Evolutionary conservation across 805 yeast genomes (phyloP).

Genomic region (Nakazawaea sp.): DNA sequence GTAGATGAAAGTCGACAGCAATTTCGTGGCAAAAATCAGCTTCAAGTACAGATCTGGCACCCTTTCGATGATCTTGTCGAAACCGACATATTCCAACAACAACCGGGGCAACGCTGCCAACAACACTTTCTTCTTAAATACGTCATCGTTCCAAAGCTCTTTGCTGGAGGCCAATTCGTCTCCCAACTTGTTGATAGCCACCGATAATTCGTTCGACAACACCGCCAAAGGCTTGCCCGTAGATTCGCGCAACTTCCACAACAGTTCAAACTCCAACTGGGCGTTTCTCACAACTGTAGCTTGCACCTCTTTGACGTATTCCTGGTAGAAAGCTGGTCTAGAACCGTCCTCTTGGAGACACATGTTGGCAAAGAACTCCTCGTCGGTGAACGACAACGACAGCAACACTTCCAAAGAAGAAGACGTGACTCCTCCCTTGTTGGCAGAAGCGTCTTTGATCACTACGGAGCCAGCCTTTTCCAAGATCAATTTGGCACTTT

Average conservation of each 20-base stretch:
- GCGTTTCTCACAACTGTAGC: conserved; percentile 71
- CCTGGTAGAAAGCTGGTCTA: conserved; percentile 68
- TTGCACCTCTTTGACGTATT: conserved; percentile 85
- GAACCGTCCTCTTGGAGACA: conserved; percentile 48
- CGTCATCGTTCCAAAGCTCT: conserved; percentile 79
- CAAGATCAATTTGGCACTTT: conserved; percentile 79
- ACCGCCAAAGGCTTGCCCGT: conserved; percentile 60
- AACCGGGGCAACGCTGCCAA: conserved; percentile 71
- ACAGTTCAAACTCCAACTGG: conserved; percentile 71
- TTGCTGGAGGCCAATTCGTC: conserved; percentile 79
- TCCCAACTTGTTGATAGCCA: conserved; percentile 75
- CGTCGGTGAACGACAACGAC: conserved; percentile 85
- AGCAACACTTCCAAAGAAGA: conserved; percentile 94
- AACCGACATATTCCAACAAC: conserved; percentile 57
- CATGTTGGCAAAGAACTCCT: conserved; percentile 73
- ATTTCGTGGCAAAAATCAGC: conserved; percentile 81
- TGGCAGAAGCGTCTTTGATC: conserved; percentile 94
- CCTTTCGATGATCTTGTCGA: conserved; percentile 59
- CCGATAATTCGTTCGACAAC: conserved; percentile 77
- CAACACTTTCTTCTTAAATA: conserved; percentile 72
- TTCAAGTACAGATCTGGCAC: conserved; percentile 85
- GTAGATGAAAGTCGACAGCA: conserved; percentile 82
- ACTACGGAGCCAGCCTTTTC: conserved; percentile 84
- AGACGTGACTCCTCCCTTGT: conserved; percentile 98
- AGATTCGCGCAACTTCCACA: conserved; percentile 68